phyloP scores from a whole-genome alignment of 73 alveolate species.

The Tetrahymena malaccensis region DNA sequence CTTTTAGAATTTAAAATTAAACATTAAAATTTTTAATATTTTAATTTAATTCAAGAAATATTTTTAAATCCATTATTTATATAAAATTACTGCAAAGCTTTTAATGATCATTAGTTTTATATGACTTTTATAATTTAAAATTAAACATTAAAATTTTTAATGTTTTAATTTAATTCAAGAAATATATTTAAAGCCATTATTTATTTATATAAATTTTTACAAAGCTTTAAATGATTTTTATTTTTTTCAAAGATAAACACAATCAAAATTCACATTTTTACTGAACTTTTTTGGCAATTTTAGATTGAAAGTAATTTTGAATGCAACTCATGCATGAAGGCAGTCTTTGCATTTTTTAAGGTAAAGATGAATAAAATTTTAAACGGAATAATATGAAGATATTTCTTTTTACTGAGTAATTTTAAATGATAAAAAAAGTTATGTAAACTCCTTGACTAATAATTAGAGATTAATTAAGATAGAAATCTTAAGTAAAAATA shows the following conservation, averaged over 20 bases:
- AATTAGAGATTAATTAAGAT: no score
- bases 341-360: background rate
- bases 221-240: background rate
- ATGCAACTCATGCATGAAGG: background rate
- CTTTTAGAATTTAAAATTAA: no score
- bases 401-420: background rate
- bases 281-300: background rate
- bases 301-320: background rate
- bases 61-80: no score
- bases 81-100: no score
- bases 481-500: background rate
- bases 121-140: no score
- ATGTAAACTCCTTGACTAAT: background rate
- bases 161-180: no score
- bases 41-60: no score
- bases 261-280: background rate
- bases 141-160: no score
- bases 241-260: background rate
- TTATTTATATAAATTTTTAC: no score
- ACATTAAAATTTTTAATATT: no score
- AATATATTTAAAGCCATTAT: no score
- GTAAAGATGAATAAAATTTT: background rate
- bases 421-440: background rate
- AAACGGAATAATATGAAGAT: background rate
- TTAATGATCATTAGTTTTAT: no score